A percentile compares a stretch with the other conserved stretches of the same genome.
Evolutionary conservation across 208 protist genomes (phyloP).

Genomic region (Crithidia acanthocephali): DNA sequence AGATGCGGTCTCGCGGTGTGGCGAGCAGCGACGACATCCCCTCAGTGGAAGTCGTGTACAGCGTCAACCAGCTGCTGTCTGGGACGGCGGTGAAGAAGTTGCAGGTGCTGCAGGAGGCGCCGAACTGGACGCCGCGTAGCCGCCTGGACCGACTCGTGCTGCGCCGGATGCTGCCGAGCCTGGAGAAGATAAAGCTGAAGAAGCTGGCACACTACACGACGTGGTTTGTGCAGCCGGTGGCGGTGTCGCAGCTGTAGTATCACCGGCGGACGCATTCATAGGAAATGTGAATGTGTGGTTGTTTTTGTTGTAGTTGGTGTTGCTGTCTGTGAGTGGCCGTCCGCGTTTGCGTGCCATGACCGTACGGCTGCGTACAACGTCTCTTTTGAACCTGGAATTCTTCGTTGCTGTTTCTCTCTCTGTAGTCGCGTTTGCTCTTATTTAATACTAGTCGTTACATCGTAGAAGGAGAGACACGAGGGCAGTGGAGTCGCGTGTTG

Average conservation of each 20-base stretch:
- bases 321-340: background rate
- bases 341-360: too few species aligned
- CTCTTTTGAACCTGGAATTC: background rate
- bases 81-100: constrained; percentile 70
- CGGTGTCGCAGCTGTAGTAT: constrained; percentile 35
- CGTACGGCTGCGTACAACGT: background rate
- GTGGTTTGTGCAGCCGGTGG: constrained; percentile 77
- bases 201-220: constrained; percentile 84
- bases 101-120: constrained; percentile 63
- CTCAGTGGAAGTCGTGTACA: constrained; percentile 64
- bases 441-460: background rate
- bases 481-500: too few species aligned
- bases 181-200: constrained; percentile 57
- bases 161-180: constrained; percentile 38
- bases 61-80: constrained; percentile 58
- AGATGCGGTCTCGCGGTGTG: background rate
- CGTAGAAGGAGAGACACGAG: background rate
- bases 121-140: constrained; percentile 68
- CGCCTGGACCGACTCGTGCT: constrained; percentile 54
- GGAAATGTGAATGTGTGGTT: background rate
- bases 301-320: constrained; percentile 6
- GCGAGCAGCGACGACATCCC: constrained; percentile 31
- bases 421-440: background rate
- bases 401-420: too few species aligned
- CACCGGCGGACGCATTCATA: background rate